Evolutionary conservation across 1,284 basidiomycete genomes (phyloP).

Genomic region (Marasmius oreades): DNA sequence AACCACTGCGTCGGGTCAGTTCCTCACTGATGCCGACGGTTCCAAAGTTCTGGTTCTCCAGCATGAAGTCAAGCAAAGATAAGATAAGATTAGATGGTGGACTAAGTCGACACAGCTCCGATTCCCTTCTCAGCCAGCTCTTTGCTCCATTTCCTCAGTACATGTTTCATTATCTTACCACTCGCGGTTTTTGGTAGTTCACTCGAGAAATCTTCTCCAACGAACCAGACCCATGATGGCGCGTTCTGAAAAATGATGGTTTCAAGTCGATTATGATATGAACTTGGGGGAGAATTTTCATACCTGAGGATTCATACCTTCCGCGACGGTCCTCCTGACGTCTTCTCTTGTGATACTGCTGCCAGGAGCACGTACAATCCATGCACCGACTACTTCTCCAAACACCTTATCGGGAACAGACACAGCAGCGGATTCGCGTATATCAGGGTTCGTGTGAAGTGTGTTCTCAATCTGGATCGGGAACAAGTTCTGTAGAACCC

Average conservation of each 20-base stretch:
- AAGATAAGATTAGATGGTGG: too few species aligned
- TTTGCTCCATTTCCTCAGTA: slow-evolving; percentile 55
- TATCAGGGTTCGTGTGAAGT: slow-evolving; percentile 55
- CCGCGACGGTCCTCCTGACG: slow-evolving; percentile 48
- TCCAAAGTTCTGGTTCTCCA: too few species aligned
- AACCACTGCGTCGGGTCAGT: too few species aligned
- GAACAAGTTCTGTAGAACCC: slow-evolving; percentile 76
- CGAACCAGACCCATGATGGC: slow-evolving; percentile 81
- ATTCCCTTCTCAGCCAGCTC: slow-evolving; percentile 38
- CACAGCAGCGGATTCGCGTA: slow-evolving; percentile 74
- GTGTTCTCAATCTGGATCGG: slow-evolving; percentile 85
- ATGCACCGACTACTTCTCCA: slow-evolving; percentile 78
- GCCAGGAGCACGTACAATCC: slow-evolving; percentile 56
- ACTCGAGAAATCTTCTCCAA: slow-evolving; percentile 55
- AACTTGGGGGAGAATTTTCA: slow-evolving; percentile 14
- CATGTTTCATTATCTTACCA: slow-evolving; percentile 85
- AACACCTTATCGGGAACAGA: slow-evolving; percentile 69
- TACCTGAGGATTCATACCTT: slow-evolving; percentile 75
- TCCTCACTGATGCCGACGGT: too few species aligned
- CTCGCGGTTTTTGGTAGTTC: slow-evolving; percentile 85
- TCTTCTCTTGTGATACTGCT: slow-evolving; percentile 43
- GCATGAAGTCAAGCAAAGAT: too few species aligned
- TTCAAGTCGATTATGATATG: neutral
- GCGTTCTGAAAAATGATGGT: slow-evolving; percentile 49
- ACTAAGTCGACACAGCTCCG: slow-evolving; percentile 19